Percentiles rank a stretch among this genome's conserved stretches.
phyloP scores from a whole-genome alignment of 305 asterid species.

The Plantago coronopus region DNA sequence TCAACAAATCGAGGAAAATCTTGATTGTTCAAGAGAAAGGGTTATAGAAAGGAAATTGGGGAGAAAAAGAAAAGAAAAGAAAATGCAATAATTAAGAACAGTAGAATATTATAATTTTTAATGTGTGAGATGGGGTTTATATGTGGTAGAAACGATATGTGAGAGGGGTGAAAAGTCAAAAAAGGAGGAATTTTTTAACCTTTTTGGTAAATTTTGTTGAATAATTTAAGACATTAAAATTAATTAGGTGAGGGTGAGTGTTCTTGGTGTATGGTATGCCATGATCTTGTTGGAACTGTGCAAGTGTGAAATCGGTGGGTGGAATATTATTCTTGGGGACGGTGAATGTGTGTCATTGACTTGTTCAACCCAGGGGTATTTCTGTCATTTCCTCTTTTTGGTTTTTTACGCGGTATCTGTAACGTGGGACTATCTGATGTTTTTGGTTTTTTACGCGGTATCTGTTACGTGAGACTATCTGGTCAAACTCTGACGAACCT shows the following conservation, averaged over 20 bases:
- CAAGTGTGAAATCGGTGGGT: background rate
- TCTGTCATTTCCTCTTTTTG: no score
- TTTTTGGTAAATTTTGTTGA: conserved; percentile 21
- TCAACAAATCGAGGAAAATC: conserved; percentile 65
- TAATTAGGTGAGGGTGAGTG: conserved; percentile 27
- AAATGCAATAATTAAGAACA: conserved; percentile 3
- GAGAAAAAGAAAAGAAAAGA: no score
- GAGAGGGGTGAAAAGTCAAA: conserved; percentile 34
- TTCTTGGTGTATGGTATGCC: no score
- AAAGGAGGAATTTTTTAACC: background rate
- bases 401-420: no score
- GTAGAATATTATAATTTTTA: no score
- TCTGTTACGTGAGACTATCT: no score
- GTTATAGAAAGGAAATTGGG: conserved; percentile 5
- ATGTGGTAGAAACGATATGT: conserved; percentile 8
- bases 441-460: no score
- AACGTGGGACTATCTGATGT: no score
- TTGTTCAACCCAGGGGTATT: no score
- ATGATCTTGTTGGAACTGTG: conserved; percentile 16
- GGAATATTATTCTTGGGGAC: no score
- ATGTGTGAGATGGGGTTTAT: conserved; percentile 17
- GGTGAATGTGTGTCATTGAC: no score
- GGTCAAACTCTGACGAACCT: no score
- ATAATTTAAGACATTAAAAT: conserved; percentile 27
- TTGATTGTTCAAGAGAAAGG: conserved; percentile 51